Conservation (phyloP, 345 rosid species). For the Draba incana region DNA sequence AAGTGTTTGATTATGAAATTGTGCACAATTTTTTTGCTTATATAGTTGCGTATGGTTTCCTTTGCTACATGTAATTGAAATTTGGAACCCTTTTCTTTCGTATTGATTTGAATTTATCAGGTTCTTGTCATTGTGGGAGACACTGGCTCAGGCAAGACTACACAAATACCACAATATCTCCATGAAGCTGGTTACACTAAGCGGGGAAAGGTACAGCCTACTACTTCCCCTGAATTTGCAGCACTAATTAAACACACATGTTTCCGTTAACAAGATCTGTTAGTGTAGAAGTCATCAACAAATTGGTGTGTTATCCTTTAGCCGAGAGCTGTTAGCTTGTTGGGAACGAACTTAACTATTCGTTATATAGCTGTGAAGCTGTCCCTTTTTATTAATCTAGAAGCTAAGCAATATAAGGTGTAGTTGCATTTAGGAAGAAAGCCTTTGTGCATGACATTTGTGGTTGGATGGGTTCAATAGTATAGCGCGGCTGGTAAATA, state of each 20-base stretch:
- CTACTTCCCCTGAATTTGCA: slow-evolving; percentile 11
- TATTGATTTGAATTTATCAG: slow-evolving; percentile 40
- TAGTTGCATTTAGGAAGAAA: slow-evolving; percentile 1
- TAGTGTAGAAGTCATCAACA: slow-evolving; percentile 15
- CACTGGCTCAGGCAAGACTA: slow-evolving; percentile 98
- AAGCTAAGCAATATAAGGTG: not conserved
- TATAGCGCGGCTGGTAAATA: slow-evolving; percentile 11
- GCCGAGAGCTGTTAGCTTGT: slow-evolving; percentile 13
- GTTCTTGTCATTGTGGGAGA: slow-evolving; percentile 97
- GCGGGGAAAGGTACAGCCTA: slow-evolving; percentile 72
- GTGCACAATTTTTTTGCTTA: not conserved
- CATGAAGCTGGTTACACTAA: slow-evolving; percentile 97
- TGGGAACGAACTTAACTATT: not conserved
- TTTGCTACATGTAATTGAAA: slow-evolving; percentile 17
- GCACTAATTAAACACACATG: slow-evolving; percentile 12
- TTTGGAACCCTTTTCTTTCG: not conserved
- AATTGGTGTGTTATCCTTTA: slow-evolving; percentile 3
- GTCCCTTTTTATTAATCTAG: not conserved
- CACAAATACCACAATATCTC: slow-evolving; percentile 94
- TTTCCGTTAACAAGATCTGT: not conserved
- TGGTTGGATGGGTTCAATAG: slow-evolving; percentile 30
- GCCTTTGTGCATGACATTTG: slow-evolving; percentile 20
- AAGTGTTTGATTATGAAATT: slow-evolving; percentile 18
- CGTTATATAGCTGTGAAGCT: not conserved
- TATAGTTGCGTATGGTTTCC: not conserved